Evolutionary conservation across 2,329 filamentous ascomycete genomes (phyloP).

Genomic region (Epichloe brachyelytri): DNA sequence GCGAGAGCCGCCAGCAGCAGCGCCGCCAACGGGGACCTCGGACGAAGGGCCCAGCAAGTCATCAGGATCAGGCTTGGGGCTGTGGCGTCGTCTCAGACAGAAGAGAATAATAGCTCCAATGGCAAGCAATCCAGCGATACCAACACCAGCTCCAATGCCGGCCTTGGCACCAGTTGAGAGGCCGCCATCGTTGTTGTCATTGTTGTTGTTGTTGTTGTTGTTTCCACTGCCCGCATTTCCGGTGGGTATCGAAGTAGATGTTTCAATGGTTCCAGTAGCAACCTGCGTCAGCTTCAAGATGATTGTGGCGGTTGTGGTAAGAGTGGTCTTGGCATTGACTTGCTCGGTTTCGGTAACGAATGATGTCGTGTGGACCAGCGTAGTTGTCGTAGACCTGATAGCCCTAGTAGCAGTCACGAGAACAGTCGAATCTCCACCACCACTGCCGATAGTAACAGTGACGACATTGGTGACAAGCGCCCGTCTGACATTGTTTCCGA

Average conservation of each 20-base stretch:
- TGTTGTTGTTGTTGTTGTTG: slow-evolving; percentile 6
- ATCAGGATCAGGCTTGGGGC: slow-evolving; percentile 22
- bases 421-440: slow-evolving; percentile 13
- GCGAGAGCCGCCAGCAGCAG: slow-evolving; percentile 10
- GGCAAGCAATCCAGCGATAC: slow-evolving; percentile 22
- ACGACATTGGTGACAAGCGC: slow-evolving; percentile 18
- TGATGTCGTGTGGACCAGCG: slow-evolving; percentile 16
- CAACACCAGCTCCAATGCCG: slow-evolving; percentile 29
- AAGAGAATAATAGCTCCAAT: slow-evolving; percentile 18
- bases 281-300: slow-evolving; percentile 22
- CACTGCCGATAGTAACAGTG: slow-evolving; percentile 18
- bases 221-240: slow-evolving; percentile 13
- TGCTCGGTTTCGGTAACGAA: slow-evolving; percentile 21
- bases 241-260: slow-evolving; percentile 15
- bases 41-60: slow-evolving; percentile 27
- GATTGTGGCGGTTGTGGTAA: slow-evolving; percentile 25
- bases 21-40: slow-evolving; percentile 26
- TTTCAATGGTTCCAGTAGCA: slow-evolving; percentile 17
- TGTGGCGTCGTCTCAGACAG: slow-evolving; percentile 18
- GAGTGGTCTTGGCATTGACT: slow-evolving; percentile 24
- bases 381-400: slow-evolving; percentile 20
- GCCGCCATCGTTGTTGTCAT: slow-evolving; percentile 12
- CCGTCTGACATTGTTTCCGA: slow-evolving; percentile 19
- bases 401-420: slow-evolving; percentile 18
- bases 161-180: slow-evolving; percentile 30